A percentile compares a stretch with the other conserved stretches of the same genome.
Evolutionary conservation across 2,329 filamentous ascomycete species (phyloP).

Genomic region (Aspergillus pseudoterreus): DNA sequence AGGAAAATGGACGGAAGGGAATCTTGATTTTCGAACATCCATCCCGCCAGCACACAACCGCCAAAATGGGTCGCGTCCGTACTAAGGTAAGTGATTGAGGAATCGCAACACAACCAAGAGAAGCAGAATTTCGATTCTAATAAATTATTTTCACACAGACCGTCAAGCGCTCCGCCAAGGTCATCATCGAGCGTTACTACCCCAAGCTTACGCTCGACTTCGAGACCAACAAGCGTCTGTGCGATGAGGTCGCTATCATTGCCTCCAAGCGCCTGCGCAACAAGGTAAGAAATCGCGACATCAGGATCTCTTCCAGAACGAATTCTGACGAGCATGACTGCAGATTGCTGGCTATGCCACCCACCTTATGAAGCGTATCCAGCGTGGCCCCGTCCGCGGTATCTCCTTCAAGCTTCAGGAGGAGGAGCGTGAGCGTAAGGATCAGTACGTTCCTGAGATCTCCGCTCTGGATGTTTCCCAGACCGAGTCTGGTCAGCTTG

Average conservation of each 20-base stretch:
- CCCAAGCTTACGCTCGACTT: conserved; percentile 98
- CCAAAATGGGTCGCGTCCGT: conserved; percentile 49
- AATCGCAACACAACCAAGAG: background rate
- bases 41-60: conserved; percentile 28
- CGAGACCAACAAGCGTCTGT: conserved; percentile 99
- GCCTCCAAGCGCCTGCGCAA: conserved; percentile 98
- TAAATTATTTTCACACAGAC: conserved; percentile 38
- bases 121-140: background rate
- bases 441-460: conserved; percentile 99
- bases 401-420: conserved; percentile 99
- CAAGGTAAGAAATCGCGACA: conserved; percentile 63
- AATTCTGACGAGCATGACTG: conserved; percentile 3
- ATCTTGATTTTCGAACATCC: conserved; percentile 22
- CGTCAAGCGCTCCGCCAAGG: conserved; percentile 90
- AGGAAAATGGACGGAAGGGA: conserved; percentile 18
- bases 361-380: conserved; percentile 99
- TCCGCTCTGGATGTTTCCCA: conserved; percentile 98
- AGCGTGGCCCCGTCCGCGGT: conserved; percentile 97
- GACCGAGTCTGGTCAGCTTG: conserved; percentile 87
- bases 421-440: conserved; percentile 99
- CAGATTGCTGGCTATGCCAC: conserved; percentile 98
- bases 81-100: conserved; percentile 28
- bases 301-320: background rate
- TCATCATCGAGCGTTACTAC: conserved; percentile 99
- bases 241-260: conserved; percentile 99